Evolutionary conservation across 1,284 basidiomycete species (phyloP), one percentile per base, ranked within the genome.

Genomic region (Schizophyllum amplum): DNA sequence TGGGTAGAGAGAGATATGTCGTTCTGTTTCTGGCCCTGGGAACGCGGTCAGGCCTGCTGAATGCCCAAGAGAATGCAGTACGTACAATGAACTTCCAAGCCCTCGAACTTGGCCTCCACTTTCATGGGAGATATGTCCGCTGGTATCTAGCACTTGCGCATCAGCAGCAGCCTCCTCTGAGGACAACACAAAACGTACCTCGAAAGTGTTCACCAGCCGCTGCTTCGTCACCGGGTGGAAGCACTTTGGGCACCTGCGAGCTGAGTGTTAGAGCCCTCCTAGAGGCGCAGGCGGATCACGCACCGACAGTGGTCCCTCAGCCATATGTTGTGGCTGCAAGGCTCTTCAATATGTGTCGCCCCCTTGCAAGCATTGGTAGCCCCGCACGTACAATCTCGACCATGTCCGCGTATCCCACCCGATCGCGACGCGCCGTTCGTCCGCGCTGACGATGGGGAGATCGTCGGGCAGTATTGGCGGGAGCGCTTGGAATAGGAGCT

Each of bases 181-280:
- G 15, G 24, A 52, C 51, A 23, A 24, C n/a, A n/a, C n/a, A n/a
- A n/a, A n/a, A n/a, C 78, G 42, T 61, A 89, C 93, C 59, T 90
- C 83, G 60, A 88, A 92, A 0, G 95, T 93, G 65, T 93, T 86
- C 53, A 94, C 76, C 11, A 98, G 72, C 9, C 96, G 80, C 70
- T 98, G 96, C 68, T 94, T 96, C 7, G 96, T 98, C 58, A 86
- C 71, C 0, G 87, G 75, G 71, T 98, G 96, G 67, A 91, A 96
- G 71, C 94, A 98, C 53, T 83, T 72, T 0, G 87, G 71, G 70
- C 94, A 98, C 27, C 48, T 50, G 24, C 24, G 11, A 9, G 48
- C 13, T 11, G 20, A 50, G 21, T 11, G 48, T 24, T 11, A 22
- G 48, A 50, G 15, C 21, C 20, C 48, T 11, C 22, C 13, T 2